These are phyloP conservation scores for Alopecurus myosuroides DNA, from an alignment of 176 grass and related monocot species.

Conservation along the genomic window DNA sequence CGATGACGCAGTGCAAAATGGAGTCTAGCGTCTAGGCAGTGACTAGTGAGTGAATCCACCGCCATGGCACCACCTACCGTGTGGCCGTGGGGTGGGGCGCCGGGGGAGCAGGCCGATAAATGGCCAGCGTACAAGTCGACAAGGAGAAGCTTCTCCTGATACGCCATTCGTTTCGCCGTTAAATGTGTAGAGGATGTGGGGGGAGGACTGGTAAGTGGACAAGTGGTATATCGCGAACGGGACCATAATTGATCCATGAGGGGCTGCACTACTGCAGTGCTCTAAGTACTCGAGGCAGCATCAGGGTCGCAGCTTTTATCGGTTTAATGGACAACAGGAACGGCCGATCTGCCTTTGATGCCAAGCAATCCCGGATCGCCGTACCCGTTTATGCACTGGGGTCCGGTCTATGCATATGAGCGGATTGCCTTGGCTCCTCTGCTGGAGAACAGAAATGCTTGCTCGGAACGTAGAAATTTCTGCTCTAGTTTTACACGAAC, in stretches of 20 bases:
- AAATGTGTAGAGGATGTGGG: no score
- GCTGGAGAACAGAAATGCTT: neutral
- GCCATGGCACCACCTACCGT: neutral
- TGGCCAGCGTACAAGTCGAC: neutral
- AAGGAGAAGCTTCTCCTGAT: constrained; percentile 16
- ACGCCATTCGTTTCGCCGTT: neutral
- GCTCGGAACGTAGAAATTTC: neutral
- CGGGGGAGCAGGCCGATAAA: constrained; percentile 11
- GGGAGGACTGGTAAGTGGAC: no score
- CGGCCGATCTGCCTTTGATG: neutral
- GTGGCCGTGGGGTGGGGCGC: neutral
- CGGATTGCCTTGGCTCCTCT: no score
- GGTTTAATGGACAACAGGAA: neutral
- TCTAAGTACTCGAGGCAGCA: neutral
- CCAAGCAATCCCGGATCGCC: neutral
- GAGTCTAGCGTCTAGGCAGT: no score
- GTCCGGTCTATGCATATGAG: neutral
- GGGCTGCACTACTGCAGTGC: neutral
- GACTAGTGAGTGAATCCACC: no score
- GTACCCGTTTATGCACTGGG: neutral
- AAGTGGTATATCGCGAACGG: no score
- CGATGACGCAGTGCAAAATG: neutral
- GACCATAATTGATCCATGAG: neutral
- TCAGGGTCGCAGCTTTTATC: neutral
- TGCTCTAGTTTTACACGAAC: neutral